These are phyloP conservation scores for Boletus sp. DNA, from an alignment of 768 basidiomycete species.

Conservation along the genomic window DNA sequence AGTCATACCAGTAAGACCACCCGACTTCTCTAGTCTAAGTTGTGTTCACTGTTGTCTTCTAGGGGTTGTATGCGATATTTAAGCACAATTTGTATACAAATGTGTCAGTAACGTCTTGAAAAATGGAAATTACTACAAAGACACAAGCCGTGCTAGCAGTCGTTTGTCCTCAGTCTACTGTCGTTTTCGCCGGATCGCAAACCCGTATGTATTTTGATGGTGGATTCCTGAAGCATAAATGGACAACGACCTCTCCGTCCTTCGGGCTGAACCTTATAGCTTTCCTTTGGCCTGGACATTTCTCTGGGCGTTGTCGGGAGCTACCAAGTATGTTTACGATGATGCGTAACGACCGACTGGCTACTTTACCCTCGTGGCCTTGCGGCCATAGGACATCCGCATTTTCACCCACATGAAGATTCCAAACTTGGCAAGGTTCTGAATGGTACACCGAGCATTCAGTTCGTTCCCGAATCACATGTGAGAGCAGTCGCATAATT, in stretches of 20 bases:
- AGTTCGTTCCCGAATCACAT: constrained; percentile 1
- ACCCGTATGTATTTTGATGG: background rate
- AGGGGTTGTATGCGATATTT: constrained; percentile 3
- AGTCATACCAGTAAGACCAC: background rate
- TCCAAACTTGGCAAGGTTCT: background rate
- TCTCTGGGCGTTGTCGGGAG: constrained; percentile 1
- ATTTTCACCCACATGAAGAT: background rate
- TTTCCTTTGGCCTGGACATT: background rate
- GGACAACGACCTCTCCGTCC: background rate
- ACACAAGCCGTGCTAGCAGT: background rate
- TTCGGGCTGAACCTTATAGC: background rate
- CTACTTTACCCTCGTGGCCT: background rate
- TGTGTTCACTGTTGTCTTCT: background rate
- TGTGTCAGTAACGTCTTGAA: background rate
- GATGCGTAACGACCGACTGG: background rate
- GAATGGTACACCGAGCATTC: background rate
- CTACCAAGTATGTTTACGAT: background rate
- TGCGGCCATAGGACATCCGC: background rate
- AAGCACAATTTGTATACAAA: background rate
- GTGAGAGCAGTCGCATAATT: background rate
- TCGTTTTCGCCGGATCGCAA: background rate
- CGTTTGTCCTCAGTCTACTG: background rate
- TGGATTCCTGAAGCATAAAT: background rate
- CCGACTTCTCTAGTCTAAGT: background rate
- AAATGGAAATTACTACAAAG: background rate